phyloP scores from a whole-genome alignment of 129 eudicot species.

The Dittrichia graveolens region DNA sequence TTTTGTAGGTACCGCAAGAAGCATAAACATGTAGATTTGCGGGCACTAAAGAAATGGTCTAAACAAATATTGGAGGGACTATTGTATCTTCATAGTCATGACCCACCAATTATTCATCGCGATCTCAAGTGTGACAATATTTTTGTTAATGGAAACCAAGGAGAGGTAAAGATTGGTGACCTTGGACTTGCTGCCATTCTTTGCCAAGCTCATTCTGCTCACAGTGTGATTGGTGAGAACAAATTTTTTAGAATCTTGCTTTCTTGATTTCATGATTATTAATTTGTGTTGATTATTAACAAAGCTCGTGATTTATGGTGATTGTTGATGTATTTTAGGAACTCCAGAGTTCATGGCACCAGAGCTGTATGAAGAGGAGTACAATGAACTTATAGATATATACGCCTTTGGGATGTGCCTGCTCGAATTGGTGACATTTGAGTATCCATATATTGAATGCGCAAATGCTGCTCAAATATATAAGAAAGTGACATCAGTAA shows the following conservation, averaged over 20 bases:
- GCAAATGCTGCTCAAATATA: conserved; percentile 57
- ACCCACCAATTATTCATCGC: conserved; percentile 52
- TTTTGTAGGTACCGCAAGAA: conserved; percentile 46
- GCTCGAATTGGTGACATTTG: conserved; percentile 57
- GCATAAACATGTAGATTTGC: conserved; percentile 49
- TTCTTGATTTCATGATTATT: background rate
- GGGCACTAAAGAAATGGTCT: conserved; percentile 56
- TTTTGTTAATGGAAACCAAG: conserved; percentile 52
- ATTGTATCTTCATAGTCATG: conserved; percentile 54
- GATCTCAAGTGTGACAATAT: conserved; percentile 58
- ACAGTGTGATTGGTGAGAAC: conserved; percentile 41
- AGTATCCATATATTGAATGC: conserved; percentile 63
- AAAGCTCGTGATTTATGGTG: background rate
- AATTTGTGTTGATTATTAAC: background rate
- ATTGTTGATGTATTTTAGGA: conserved; percentile 25
- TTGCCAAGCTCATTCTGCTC: conserved; percentile 50
- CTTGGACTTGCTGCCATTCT: conserved; percentile 54
- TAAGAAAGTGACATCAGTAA: conserved; percentile 57
- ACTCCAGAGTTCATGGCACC: conserved; percentile 67
- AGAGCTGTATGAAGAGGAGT: conserved; percentile 55
- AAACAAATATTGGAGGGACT: conserved; percentile 51
- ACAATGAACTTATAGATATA: conserved; percentile 58
- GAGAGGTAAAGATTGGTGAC: conserved; percentile 53
- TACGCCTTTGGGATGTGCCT: conserved; percentile 65
- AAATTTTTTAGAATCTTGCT: background rate